Base-by-base conservation (phyloP, 352 stramenopile genomes). In the Globisporangium alternatum region DNA sequence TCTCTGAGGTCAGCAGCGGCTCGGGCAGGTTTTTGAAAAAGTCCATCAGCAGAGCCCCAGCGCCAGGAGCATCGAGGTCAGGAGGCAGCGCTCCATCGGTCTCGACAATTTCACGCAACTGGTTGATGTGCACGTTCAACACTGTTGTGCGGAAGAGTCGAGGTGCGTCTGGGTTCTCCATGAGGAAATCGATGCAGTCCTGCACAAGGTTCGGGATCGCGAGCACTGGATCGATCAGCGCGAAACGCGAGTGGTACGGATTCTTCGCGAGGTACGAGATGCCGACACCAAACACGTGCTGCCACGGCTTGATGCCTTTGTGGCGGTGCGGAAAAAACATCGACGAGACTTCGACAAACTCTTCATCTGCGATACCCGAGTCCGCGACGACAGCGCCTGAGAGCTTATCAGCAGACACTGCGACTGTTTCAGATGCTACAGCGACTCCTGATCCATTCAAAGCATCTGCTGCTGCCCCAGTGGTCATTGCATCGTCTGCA, bases 111-210 rank as follows among this genome's bases (percentile, higher is more conserved):
- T 93, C 84, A 31, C 84, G 76, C 10, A 95, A 68, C 28, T 91
- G 78, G 33, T 80, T 86, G 44, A 95, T 63, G 17, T 79, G 85
- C 22, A 90, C 80, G 43, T 78, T 87, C 30, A 91, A 37, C 19
- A 95, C 86, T 21, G 86, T 95, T 10, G 86, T 80, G 35, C 86
- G 86, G 70, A 95, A 95, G 10, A 95, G 64, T 8, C 86, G 79
- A 43, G 86, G 84, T 0, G 82, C 89, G 56, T 87, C 65, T 15
- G 82, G 74, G 10, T 89, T 72, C 49, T 82, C 60, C 51, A 80
- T 76, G 39, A 95, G 33, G 44, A 91, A 81, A 9, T 86, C 78
- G 61, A 93, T 77, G 53, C 86, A 95, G 48, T 95, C 84, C 56
- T 84, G 69, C 7, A 93, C 75, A 60, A 95, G 76, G 59, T 93